phyloP scores from a whole-genome alignment of 208 protist genomes.

The Acanthamoeba castellanii region DNA sequence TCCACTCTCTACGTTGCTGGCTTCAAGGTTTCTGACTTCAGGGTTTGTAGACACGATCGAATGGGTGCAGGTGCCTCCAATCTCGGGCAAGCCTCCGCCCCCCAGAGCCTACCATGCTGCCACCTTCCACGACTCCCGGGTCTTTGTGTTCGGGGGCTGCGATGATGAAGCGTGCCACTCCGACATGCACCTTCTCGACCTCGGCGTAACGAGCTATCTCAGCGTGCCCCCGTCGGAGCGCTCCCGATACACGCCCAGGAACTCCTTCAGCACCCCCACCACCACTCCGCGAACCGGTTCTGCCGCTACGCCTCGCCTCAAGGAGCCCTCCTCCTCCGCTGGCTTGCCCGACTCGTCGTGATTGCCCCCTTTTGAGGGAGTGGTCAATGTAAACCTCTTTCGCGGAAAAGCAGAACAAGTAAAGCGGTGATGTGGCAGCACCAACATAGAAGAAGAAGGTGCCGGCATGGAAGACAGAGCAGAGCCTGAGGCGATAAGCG shows the following conservation, averaged over 20 bases:
- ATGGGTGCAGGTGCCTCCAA: background rate
- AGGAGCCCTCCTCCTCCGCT: background rate
- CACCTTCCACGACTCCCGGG: background rate
- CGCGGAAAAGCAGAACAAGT: too few species aligned
- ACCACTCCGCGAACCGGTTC: background rate
- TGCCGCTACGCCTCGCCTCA: background rate
- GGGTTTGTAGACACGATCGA: background rate
- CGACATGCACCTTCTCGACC: slow-evolving; percentile 24
- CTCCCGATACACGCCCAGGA: background rate
- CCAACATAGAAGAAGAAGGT: background rate
- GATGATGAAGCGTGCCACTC: background rate
- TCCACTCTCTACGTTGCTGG: background rate
- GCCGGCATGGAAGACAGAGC: background rate
- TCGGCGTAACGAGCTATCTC: background rate
- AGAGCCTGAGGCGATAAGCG: background rate
- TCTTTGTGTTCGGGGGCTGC: background rate
- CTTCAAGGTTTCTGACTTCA: background rate
- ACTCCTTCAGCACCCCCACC: background rate
- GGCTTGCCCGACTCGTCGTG: background rate
- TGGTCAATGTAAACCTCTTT: too few species aligned
- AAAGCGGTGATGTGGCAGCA: too few species aligned
- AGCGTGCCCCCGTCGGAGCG: background rate
- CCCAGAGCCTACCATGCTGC: background rate
- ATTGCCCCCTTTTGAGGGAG: background rate
- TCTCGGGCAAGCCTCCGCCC: background rate